These are phyloP conservation scores for Solanum chacoense DNA, from an alignment of 305 asterid species.

Conservation along the genomic window DNA sequence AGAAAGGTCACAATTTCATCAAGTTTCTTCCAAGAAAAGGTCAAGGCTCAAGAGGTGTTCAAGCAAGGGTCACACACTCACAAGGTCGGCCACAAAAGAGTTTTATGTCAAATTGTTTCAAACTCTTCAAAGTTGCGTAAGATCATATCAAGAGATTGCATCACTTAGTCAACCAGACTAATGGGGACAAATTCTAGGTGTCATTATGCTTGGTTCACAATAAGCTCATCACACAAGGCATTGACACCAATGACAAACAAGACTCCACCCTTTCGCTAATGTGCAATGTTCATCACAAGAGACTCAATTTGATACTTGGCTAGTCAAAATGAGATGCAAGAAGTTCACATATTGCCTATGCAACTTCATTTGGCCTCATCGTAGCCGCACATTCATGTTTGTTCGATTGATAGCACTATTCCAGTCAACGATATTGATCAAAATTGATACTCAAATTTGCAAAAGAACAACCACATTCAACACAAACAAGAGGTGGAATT, in stretches of 20 bases:
- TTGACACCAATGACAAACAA: background rate
- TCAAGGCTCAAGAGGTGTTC: background rate
- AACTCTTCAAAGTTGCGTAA: background rate
- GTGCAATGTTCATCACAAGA: background rate
- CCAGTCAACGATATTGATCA: rapidly evolving
- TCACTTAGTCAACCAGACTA: background rate
- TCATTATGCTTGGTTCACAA: background rate
- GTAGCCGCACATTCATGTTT: background rate
- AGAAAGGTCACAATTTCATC: background rate
- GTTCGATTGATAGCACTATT: background rate
- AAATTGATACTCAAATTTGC: background rate
- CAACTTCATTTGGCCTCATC: background rate
- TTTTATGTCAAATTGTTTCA: background rate
- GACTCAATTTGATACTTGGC: background rate
- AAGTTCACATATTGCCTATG: too few species aligned
- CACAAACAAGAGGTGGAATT: background rate
- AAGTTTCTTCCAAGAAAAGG: background rate
- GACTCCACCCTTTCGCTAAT: background rate
- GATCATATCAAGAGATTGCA: background rate
- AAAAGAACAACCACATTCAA: background rate
- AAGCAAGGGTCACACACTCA: background rate
- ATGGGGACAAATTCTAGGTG: background rate
- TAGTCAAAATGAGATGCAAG: background rate
- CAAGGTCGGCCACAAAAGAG: background rate
- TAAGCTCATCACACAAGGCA: background rate